Evolutionary conservation across 1,139 yeast species (phyloP).

Genomic region (Yamadazyma sp.): DNA sequence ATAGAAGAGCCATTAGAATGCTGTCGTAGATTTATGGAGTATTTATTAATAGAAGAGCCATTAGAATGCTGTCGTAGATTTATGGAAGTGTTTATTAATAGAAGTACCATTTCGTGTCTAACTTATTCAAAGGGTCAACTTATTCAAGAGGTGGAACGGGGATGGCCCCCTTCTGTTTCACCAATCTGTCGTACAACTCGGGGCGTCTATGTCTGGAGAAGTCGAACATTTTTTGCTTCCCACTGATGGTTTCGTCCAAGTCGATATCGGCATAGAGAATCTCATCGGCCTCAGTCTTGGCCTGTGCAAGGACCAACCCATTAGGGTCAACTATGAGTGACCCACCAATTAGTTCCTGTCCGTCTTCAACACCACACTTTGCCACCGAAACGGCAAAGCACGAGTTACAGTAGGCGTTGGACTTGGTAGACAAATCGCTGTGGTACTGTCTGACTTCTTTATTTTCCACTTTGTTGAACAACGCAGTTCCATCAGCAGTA

Average conservation of each 20-base stretch:
- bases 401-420: constrained; percentile 31
- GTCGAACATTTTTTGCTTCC: constrained; percentile 31
- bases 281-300: constrained; percentile 31
- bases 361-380: constrained; percentile 32
- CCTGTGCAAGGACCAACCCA: constrained; percentile 28
- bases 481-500: constrained; percentile 24
- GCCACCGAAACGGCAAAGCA: constrained; percentile 30
- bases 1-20: no score
- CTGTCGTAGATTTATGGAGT: no score
- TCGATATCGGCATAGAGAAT: constrained; percentile 29
- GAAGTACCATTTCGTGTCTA: no score
- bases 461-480: constrained; percentile 17
- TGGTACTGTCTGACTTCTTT: constrained; percentile 27
- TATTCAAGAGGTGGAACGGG: constrained; percentile 11
- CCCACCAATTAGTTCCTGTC: constrained; percentile 30
- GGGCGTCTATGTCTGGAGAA: constrained; percentile 33
- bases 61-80: no score
- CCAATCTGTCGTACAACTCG: constrained; percentile 24
- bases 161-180: constrained; percentile 17
- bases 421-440: constrained; percentile 28
- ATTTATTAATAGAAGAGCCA: no score
- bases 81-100: no score
- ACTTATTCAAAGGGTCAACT: no score
- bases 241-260: constrained; percentile 27
- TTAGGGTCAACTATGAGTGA: constrained; percentile 32